Conservation (phyloP, 345 rosid genomes). For the Syzygium oleosum region DNA sequence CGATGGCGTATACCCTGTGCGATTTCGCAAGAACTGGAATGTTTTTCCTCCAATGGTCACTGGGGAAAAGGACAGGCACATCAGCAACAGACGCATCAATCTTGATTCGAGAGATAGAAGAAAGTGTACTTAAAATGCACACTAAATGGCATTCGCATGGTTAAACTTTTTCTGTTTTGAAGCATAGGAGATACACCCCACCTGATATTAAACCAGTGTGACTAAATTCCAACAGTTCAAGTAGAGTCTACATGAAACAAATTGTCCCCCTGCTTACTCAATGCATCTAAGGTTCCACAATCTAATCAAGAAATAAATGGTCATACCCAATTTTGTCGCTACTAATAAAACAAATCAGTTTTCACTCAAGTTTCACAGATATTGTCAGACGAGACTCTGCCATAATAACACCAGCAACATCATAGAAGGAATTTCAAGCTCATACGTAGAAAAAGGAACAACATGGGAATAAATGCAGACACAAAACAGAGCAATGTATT, state of each 20-base stretch:
- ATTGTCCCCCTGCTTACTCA: not conserved
- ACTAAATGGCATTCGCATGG: not conserved
- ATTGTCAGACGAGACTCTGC: not conserved
- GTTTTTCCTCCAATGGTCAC: constrained; percentile 90
- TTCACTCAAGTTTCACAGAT: not conserved
- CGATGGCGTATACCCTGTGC: constrained; percentile 66
- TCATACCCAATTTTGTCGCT: not conserved
- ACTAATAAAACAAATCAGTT: not conserved
- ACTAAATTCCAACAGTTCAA: not conserved
- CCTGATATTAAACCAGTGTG: not conserved
- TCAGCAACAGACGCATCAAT: not conserved
- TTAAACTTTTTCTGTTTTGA: not conserved
- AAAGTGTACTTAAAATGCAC: not conserved
- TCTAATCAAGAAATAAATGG: not conserved
- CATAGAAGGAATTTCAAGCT: not conserved
- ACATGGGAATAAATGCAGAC: not conserved
- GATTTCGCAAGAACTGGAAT: constrained; percentile 68
- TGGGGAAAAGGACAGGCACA: constrained; percentile 9
- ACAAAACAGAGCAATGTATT: not conserved
- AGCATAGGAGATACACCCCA: not conserved
- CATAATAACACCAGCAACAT: not conserved
- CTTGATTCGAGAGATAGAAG: not conserved
- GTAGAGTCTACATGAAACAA: not conserved
- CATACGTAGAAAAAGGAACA: not conserved
- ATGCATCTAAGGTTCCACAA: not conserved